phyloP scores from a whole-genome alignment of 192 early-diverging fungal species.

The Rhizophagus clarus region DNA sequence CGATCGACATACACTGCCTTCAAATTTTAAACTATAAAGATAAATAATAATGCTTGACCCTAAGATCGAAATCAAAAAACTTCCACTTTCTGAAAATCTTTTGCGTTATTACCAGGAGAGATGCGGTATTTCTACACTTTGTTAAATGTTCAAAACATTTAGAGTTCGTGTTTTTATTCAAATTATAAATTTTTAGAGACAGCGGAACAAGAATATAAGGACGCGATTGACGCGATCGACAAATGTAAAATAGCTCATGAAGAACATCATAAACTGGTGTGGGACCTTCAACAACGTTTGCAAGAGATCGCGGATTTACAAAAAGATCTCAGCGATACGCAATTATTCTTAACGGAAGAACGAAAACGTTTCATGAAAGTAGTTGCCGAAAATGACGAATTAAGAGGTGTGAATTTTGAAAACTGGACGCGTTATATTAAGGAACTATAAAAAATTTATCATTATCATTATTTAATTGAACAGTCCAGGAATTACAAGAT shows the following conservation, averaged over 20 bases:
- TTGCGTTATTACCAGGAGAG: constrained; percentile 17
- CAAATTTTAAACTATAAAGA: too few species aligned
- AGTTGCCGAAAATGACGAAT: constrained; percentile 16
- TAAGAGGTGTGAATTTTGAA: neutral
- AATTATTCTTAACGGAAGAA: constrained; percentile 6
- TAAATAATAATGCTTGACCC: neutral
- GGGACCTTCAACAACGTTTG: neutral
- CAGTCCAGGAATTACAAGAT: constrained; percentile 16
- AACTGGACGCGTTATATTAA: neutral
- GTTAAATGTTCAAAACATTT: neutral
- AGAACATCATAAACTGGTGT: constrained; percentile 8
- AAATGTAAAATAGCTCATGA: constrained; percentile 14
- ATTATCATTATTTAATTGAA: neutral
- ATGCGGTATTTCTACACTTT: neutral
- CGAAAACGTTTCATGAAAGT: constrained; percentile 4
- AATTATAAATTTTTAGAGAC: neutral
- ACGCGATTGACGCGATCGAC: constrained; percentile 14
- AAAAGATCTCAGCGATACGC: neutral
- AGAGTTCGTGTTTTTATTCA: neutral
- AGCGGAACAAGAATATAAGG: constrained; percentile 10
- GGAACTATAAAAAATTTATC: neutral
- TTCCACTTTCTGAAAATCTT: constrained; percentile 14
- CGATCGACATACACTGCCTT: too few species aligned
- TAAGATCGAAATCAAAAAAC: constrained; percentile 8
- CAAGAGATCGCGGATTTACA: constrained; percentile 1